Evolutionary conservation across 495 filamentous ascomycete species (phyloP).

Genomic region (Lophiostoma macrostomum): DNA sequence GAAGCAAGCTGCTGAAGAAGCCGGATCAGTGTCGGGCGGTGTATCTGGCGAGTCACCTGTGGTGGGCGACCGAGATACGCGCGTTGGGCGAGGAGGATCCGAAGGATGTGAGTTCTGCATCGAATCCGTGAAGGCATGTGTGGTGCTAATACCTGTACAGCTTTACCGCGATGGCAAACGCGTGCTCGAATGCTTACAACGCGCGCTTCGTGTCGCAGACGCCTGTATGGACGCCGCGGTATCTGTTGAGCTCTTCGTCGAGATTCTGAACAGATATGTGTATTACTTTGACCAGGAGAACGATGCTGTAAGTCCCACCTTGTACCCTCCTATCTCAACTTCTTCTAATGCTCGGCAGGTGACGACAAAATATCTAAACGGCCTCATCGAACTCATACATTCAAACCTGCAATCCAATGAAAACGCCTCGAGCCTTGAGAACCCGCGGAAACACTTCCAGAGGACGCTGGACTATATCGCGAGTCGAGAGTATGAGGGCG

Average conservation of each 20-base stretch:
- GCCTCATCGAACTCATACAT: slow-evolving; percentile 96
- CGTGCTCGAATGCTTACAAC: slow-evolving; percentile 92
- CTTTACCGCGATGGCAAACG: slow-evolving; percentile 96
- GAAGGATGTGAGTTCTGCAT: slow-evolving; percentile 62
- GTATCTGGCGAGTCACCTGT: slow-evolving; percentile 91
- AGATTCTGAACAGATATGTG: slow-evolving; percentile 96
- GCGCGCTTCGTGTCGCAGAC: slow-evolving; percentile 91
- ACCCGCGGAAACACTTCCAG: slow-evolving; percentile 85
- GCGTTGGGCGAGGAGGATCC: slow-evolving; percentile 79
- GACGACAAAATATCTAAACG: slow-evolving; percentile 96
- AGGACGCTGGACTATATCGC: slow-evolving; percentile 91
- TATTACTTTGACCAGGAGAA: slow-evolving; percentile 99
- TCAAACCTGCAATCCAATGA: slow-evolving; percentile 87
- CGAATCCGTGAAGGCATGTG: not conserved
- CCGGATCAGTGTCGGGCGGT: slow-evolving; percentile 96
- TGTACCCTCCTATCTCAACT: not conserved
- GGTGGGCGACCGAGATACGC: slow-evolving; percentile 92
- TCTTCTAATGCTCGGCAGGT: slow-evolving; percentile 51
- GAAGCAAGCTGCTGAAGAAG: slow-evolving; percentile 95
- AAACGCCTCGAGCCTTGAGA: slow-evolving; percentile 75
- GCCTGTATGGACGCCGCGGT: slow-evolving; percentile 99
- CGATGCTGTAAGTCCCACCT: slow-evolving; percentile 68
- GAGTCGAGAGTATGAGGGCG: slow-evolving; percentile 86
- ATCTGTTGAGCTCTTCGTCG: slow-evolving; percentile 94
- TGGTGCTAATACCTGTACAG: slow-evolving; percentile 45